Base-by-base conservation (phyloP, 495 filamentous ascomycete species). In the Trichoderma parareesei region DNA sequence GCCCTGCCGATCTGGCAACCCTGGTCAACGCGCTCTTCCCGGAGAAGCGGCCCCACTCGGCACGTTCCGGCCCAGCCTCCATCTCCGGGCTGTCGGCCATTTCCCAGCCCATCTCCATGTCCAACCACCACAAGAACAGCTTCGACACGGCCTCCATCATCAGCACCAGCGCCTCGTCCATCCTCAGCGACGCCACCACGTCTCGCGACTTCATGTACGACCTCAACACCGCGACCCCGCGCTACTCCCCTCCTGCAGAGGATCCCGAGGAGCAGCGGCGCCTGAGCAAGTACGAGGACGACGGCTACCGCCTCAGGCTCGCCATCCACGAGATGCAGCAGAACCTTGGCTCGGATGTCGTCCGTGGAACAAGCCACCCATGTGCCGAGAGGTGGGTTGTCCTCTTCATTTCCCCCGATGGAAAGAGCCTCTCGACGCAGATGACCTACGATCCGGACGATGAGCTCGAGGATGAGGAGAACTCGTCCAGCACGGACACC, bases 381-480 rank as follows among this genome's bases (percentile, higher is more conserved):
- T 90, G 87, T 68, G 88, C 87, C 13, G 88, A 90, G 72, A 76
- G 82, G 53, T 90, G 88, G 88, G 82, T 87, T 1, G 84, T 94
- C 33, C 80, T 95, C 38, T 92, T 91, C 65, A 83, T 95, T 67
- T 87, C 88, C 2, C 74, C 83, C 16, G 84, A 93, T 76, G 89
- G 89, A 14, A 83, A 83, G 68, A 75, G 79, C 62, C 77, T 94
- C 37, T 85, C 84, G 35, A 85, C 88, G 66, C 84, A 88, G 59
- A 88, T 93, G 81, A 87, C 85, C 0, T 87, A 87, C 66, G 88
- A 89, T 69, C 81, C 81, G 1, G 86, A 88, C 64, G 86, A 89
- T 44, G 84, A 86, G 13, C 75, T 80, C 10, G 87, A 88, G 7
- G 78, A 85, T 61, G 85, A 88, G 59, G 81, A 84, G n/a, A 84